Evolutionary conservation across 345 rosid genomes (phyloP), one percentile per base, ranked within the genome.

Genomic region (Draba incana): DNA sequence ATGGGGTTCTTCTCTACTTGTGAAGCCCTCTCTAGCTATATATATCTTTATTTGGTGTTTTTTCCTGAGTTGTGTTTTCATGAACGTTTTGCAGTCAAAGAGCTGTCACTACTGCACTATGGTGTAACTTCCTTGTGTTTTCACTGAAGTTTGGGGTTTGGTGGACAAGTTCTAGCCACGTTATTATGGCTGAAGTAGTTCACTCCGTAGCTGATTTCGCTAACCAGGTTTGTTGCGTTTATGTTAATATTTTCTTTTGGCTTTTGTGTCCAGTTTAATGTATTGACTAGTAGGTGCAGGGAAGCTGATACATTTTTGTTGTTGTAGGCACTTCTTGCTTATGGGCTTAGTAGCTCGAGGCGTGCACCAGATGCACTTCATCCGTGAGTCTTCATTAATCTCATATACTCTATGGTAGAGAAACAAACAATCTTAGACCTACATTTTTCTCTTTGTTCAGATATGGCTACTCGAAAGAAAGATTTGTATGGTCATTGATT

Each of bases 401-500:
- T 47, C 30, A 4, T 67, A 49, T 24, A 11, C 23, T 57, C 5
- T 24, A 44, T 62, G 57, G 27, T 55, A 14, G 45, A 62, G 42
- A 12, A 39, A 50, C 14, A 39, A 10, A n/a, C n/a, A n/a, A n/a
- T n/a, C n/a, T n/a, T n/a, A n/a, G n/a, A n/a, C n/a, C n/a, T n/a
- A n/a, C 48, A 49, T 66, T 71, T 66, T 71, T 60, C 45, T 60
- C 75, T 44, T 42, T 78, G 27, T 66, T 77, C 87, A 91, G 97
- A 66, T 94, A 94, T 79, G 99, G 97, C 64, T 94, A 94, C 80
- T 91, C 96, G 59, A 94, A 94, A 66, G 97, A 94, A 80, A 85
- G 99, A 75, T 94, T 94, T 82, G 97, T 94, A 68, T 94, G 99
- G 99, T 91, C 97, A 66, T 84, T 94, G 87, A 94, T 94, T 80